Evolutionary conservation across 2,329 filamentous ascomycete species (phyloP).

Genomic region (Decorospora gaudefroyi): DNA sequence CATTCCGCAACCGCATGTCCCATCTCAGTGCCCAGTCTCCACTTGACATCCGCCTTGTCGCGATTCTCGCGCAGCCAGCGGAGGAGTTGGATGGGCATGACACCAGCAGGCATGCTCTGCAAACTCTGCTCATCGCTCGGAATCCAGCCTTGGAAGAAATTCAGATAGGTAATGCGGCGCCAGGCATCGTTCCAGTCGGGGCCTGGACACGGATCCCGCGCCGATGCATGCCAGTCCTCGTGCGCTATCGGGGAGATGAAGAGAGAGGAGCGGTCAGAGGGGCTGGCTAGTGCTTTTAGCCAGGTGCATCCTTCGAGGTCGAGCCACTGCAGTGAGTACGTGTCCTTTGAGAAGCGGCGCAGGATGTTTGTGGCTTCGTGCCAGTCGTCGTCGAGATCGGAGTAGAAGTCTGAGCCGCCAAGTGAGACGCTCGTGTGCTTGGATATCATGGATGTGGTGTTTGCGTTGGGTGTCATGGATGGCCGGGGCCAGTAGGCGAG

Average conservation of each 20-base stretch:
- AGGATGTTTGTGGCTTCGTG: conserved; percentile 61
- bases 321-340: conserved; percentile 64
- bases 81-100: conserved; percentile 43
- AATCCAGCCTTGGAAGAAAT: conserved; percentile 53
- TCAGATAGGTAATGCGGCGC: conserved; percentile 51
- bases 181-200: conserved; percentile 51
- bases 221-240: conserved; percentile 18
- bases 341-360: conserved; percentile 59
- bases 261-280: neutral
- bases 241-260: conserved; percentile 3
- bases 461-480: conserved; percentile 60
- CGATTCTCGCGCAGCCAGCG: conserved; percentile 44
- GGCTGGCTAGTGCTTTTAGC: conserved; percentile 54
- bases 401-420: conserved; percentile 59
- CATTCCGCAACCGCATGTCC: conserved; percentile 37
- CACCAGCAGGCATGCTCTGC: conserved; percentile 43
- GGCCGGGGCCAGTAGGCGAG: conserved; percentile 66
- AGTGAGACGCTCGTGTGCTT: conserved; percentile 52
- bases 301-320: conserved; percentile 66
- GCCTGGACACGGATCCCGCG: conserved; percentile 22
- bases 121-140: conserved; percentile 40
- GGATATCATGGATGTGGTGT: conserved; percentile 52
- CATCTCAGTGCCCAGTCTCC: conserved; percentile 28
- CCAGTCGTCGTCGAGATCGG: conserved; percentile 59
- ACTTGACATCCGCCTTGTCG: conserved; percentile 21